phyloP scores from a whole-genome alignment of 192 early-diverging fungal genomes.

The Coemansia sp. region DNA sequence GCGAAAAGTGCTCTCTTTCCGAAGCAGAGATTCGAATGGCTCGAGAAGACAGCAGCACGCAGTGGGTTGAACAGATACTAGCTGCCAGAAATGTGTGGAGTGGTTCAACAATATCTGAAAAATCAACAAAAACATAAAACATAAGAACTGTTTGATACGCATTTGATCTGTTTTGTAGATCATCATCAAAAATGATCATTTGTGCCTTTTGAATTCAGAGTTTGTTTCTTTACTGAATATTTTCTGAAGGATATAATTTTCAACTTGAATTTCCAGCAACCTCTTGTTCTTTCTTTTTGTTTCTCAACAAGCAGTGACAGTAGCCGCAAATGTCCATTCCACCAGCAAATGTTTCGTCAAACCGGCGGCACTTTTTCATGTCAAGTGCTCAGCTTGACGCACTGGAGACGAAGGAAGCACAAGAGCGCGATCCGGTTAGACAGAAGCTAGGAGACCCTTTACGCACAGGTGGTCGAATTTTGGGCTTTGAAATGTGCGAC shows the following conservation, averaged over 20 bases:
- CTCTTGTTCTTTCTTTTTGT: not conserved
- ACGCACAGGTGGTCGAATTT: constrained; percentile 35
- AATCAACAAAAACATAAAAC: not conserved
- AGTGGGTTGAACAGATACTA: constrained; percentile 51
- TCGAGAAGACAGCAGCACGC: constrained; percentile 17
- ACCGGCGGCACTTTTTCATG: constrained; percentile 52
- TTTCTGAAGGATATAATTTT: not conserved
- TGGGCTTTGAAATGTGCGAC: constrained; percentile 35
- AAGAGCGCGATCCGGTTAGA: constrained; percentile 39
- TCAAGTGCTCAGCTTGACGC: constrained; percentile 55
- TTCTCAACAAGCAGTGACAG: not conserved
- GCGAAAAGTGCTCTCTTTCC: constrained; percentile 36
- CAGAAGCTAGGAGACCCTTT: constrained; percentile 46
- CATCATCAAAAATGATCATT: not conserved
- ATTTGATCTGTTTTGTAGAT: not conserved
- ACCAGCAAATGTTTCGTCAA: constrained; percentile 40
- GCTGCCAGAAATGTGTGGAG: constrained; percentile 27
- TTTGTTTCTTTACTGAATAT: not conserved
- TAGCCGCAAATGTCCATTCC: constrained; percentile 22
- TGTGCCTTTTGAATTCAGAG: too few species aligned
- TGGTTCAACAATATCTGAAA: not conserved
- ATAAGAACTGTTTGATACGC: not conserved
- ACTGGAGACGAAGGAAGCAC: constrained; percentile 39
- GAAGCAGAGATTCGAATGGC: constrained; percentile 40
- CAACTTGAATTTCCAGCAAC: not conserved